Evolutionary conservation across 345 rosid genomes (phyloP), one percentile per base, ranked within the genome.

Genomic region (Rhodamnia rubescens): DNA sequence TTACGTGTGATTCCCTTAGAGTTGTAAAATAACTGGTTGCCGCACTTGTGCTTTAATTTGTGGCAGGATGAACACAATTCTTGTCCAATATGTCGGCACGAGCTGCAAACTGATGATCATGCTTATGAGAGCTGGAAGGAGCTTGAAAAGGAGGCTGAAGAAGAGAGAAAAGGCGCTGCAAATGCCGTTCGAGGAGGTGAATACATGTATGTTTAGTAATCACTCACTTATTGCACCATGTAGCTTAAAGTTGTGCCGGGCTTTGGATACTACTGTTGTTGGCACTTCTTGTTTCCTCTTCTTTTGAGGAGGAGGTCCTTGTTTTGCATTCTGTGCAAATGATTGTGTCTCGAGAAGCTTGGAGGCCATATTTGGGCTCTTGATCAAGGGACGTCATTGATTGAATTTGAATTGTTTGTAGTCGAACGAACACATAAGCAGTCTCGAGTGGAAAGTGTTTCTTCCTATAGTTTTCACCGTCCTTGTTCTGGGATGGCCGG

Each of bases 31-130:
- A 69, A 69, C 22, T 36, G 80, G 80, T 69, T 4, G 26, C 26
- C 4, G 1, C 74, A 15, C 11, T n/a, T 20, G 22, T 40, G 15
- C 29, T 58, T n/a, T n/a, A 10, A 29, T 86, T 20, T 82, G 84
- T 52, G n/a, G 86, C 94, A 94, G 99, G 96, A 97, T 83, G 98
- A 93, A 87, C 96, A 96, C 90, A 97, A 97, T 92, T 96, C 99
- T 69, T 97, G 99, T 87, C 99, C 99, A 29, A 93, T 96, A 85
- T 97, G 99, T 84, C 94, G 98, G 80, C 92, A 94, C 20, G 99
- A 97, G 86, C 91, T 97, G 86, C 93, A 88, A 64, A 97, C 98
- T 29, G 99, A 97, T 64, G 99, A 97, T 89, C 95, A 94, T 88
- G 92, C 90, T 21, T 97, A 97, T 26, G 99, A 97, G 91, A 95